Base-by-base conservation (phyloP, 345 rosid species). In the Melastoma malabathricum region DNA sequence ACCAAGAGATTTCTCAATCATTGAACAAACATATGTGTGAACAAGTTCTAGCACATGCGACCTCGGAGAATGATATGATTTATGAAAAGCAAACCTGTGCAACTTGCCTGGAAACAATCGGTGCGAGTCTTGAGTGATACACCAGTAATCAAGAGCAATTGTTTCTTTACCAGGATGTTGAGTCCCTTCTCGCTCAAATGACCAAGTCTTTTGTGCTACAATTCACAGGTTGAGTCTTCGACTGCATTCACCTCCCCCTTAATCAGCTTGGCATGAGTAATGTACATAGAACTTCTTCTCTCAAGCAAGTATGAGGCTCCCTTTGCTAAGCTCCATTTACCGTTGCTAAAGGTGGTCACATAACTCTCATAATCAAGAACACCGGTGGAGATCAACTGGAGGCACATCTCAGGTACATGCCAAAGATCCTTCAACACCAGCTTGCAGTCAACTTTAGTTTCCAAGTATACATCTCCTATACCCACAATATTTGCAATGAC, bases 401-500 rank as follows among this genome's bases (percentile, higher is more conserved):
- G 15, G 16, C 15, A 0, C 3, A 60, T 46, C 4, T 52, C 8
- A 1, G 43, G 18, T 15, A 59, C 43, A 49, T 43, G 56, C 44
- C 55, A 2, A 4, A 59, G 50, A 20, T 39, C 13, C 14, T 16
- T 41, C 4, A 52, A 20, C 1, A 53, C 3, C 0, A 47, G 13
- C 43, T 17, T 53, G 41, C 17, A 53, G 1, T 17, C 22, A 0
- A 39, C 4, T 0, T 46, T 15, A 22, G 38, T 51, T 46, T 52
- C 23, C 14, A 60, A 46, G 19, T 8, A 44, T 15, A 53, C 17
- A 54, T 53, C 41, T 19, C 41, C 0, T 57, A n/a, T 49, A 39
- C 48, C 12, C 0, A 58, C 9, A 38, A 52, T 38, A 10, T 52
- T 31, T 1, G 39, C 16, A 6, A 6, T 16, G 10, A 2, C 29